These are phyloP conservation scores for Citeromyces siamensis DNA, from an alignment of 1,139 yeast genomes.

Conservation along the genomic window DNA sequence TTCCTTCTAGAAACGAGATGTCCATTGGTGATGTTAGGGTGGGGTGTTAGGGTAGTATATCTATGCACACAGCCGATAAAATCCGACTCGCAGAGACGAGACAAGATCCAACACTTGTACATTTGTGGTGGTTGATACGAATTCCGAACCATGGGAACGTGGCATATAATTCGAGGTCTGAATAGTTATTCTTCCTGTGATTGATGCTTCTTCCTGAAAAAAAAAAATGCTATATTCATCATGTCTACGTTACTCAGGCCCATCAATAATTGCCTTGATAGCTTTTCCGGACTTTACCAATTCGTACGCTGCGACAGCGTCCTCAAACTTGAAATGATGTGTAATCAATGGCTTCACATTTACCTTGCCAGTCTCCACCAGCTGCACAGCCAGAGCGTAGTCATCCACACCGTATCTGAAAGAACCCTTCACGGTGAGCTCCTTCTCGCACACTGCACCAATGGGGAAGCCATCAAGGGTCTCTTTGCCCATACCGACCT, in stretches of 20 bases:
- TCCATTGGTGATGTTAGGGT: conserved; percentile 2
- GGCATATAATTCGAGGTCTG: too few species aligned
- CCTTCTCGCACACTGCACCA: conserved; percentile 57
- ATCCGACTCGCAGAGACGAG: too few species aligned
- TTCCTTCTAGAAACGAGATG: conserved; percentile 28
- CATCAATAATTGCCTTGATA: conserved; percentile 51
- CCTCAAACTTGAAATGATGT: conserved; percentile 60
- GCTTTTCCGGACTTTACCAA: conserved; percentile 42
- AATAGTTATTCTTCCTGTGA: too few species aligned
- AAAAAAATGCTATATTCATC: too few species aligned
- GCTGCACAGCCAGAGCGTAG: conserved; percentile 60
- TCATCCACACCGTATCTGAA: conserved; percentile 79
- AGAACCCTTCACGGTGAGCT: conserved; percentile 57
- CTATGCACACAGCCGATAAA: too few species aligned
- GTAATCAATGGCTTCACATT: conserved; percentile 63
- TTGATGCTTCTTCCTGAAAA: too few species aligned
- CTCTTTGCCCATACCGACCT: conserved; percentile 46
- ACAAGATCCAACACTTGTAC: too few species aligned
- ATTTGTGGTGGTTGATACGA: too few species aligned
- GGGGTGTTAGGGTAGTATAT: too few species aligned
- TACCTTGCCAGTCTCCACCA: conserved; percentile 48
- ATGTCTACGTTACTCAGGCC: conserved; percentile 19
- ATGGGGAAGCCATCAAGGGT: conserved; percentile 46
- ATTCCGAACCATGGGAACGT: too few species aligned
- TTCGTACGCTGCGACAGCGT: conserved; percentile 76